phyloP scores from a whole-genome alignment of 228 moss, liverwort and hornwort species.

The Sphagnum magellanicum region DNA sequence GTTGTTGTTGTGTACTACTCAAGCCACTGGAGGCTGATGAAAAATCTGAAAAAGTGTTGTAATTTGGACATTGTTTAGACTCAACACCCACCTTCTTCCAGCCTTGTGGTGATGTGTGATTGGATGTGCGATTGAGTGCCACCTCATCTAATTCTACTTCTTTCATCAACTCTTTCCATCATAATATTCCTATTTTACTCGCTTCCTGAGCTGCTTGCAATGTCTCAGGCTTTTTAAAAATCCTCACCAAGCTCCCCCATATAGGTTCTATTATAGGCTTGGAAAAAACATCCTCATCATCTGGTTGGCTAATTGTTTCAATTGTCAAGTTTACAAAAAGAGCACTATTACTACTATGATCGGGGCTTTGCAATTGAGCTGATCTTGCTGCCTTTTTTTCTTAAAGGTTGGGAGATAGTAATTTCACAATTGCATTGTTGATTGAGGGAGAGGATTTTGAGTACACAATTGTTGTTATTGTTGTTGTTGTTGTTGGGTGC shows the following conservation, averaged over 20 bases:
- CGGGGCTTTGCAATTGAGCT: conserved; percentile 4
- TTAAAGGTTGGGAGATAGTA: conserved; percentile 1
- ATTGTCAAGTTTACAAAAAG: conserved; percentile 8
- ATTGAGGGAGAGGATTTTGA: too few relatives aligned
- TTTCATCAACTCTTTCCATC: conserved; percentile 54
- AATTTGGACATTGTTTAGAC: conserved; percentile 66
- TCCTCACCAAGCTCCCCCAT: conserved; percentile 54
- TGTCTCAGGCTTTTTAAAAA: conserved; percentile 37
- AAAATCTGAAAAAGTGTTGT: too few relatives aligned
- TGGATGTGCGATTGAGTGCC: too few relatives aligned
- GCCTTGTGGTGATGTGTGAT: conserved; percentile 11
- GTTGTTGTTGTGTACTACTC: conserved; percentile 32
- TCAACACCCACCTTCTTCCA: conserved; percentile 11
- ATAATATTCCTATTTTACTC: conserved; percentile 45
- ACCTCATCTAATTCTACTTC: conserved; percentile 27
- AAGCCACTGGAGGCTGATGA: conserved; percentile 47
- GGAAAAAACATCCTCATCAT: conserved; percentile 2
- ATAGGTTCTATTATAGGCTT: conserved; percentile 38
- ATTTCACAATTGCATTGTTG: too few relatives aligned
- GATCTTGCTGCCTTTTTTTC: not conserved
- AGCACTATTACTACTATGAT: conserved; percentile 1
- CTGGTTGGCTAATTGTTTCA: conserved; percentile 17
- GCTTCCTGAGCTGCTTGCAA: conserved; percentile 46
- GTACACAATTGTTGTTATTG: too few relatives aligned
- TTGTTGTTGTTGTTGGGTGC: conserved; percentile 8